Evolutionary conservation across 805 yeast genomes (phyloP), one percentile per base, ranked within the genome.

Genomic region (Saccharomycopsis fibuligera): DNA sequence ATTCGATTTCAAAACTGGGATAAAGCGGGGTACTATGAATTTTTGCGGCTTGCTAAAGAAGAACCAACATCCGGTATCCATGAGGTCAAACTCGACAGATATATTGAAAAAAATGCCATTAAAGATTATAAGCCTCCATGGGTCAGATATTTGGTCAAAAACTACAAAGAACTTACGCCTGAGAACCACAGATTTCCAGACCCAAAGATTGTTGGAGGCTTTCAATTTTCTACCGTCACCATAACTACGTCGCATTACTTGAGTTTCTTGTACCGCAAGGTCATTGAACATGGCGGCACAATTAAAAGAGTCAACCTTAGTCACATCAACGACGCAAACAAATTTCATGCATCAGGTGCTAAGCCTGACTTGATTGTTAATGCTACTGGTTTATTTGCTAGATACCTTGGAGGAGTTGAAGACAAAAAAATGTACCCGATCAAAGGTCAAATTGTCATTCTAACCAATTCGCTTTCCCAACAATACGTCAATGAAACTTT

Each of bases 191-290:
- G 16, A 16, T 42, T 49, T 35, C 46, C 50, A 10, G 29, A 14
- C 23, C 55, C 60, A 44, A 59, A 60, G 0, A 54, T 61, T 19
- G 63, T 56, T 1, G 63, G 60, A 47, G 87, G 86, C 1, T 68
- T 58, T 52, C 63, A 65, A 41, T 81, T 64, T 57, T 73, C 72
- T 35, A 74, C 85, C 0, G 73, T 81, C 37, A 78, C 83, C 16
- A 72, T 83, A 35, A 70, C 85, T 2, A 78, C 81, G 2, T 73
- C 78, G 1, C 68, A 73, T 23, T 83, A 83, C 58, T 64, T 82
- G 40, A 62, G 73, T 29, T 83, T 69, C 59, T 63, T 83, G 36
- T 62, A 75, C 29, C 69, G 70, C 41, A 69, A 72, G 55, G 66
- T 78, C 37, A 58, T 66, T 29, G 64, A 60, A 22, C 56, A 66